Conservation (phyloP, 441 rosid species). For the Pelargonium citronellum region DNA sequence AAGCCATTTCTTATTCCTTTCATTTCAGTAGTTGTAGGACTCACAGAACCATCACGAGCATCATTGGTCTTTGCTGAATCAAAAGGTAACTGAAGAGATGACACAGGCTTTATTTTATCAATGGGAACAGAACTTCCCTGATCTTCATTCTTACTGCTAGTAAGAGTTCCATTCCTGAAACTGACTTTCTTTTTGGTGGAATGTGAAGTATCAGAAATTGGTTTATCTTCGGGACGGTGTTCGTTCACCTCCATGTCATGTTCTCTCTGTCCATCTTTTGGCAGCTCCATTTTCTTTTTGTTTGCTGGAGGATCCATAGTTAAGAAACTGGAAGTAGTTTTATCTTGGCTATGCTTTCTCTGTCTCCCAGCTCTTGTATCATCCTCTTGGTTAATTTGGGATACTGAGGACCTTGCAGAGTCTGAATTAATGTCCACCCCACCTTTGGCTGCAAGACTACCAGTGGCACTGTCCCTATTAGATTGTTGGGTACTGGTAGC, state of each 20-base stretch:
- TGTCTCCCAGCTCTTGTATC: neutral
- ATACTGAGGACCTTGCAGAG: conserved; percentile 1
- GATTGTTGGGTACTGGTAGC: conserved; percentile 11
- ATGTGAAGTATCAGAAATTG: conserved; percentile 36
- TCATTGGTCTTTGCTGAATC: conserved; percentile 45
- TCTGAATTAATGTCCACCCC: neutral
- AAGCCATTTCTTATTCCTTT: conserved; percentile 40
- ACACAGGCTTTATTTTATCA: conserved; percentile 56
- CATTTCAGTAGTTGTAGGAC: conserved; percentile 35
- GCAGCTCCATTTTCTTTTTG: conserved; percentile 25
- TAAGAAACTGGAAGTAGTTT: conserved; percentile 22
- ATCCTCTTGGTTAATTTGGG: conserved; percentile 1
- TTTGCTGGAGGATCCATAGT: conserved; percentile 22
- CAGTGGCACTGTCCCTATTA: conserved; percentile 5
- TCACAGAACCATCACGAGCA: conserved; percentile 26
- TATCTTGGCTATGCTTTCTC: conserved; percentile 12
- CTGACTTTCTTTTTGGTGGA: conserved; percentile 36
- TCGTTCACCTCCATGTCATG: conserved; percentile 29
- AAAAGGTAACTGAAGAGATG: conserved; percentile 59
- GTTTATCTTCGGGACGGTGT: conserved; percentile 31
- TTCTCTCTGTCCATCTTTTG: conserved; percentile 28
- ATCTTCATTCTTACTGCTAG: conserved; percentile 35
- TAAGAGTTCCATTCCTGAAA: conserved; percentile 48
- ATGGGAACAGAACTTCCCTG: conserved; percentile 30
- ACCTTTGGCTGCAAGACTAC: neutral